Base-by-base conservation (phyloP, 371 early-diverging fungal species). In the Mortierella sp. region DNA sequence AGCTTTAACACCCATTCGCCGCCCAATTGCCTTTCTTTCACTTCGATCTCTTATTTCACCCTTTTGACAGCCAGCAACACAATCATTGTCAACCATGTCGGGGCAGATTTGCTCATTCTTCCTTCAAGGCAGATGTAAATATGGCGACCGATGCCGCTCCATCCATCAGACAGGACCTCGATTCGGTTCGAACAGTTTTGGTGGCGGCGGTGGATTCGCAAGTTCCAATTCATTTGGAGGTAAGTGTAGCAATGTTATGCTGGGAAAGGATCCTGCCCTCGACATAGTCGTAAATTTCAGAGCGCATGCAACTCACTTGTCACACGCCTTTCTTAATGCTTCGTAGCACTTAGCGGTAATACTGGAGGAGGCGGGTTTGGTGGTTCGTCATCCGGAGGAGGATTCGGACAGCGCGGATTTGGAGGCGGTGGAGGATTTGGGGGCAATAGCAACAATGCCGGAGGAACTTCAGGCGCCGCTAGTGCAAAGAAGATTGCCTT, bases 141-240 rank as follows among this genome's bases (percentile, higher is more conserved):
- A 70, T 3, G 88, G 88, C 26, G 81, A 65, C 54, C 67, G 55
- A 28, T 87, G 88, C 56, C 81, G 66, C 17, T 79, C 78, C 58
- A 76, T 80, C 39, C 88, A 87, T 53, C 69, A 42, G 32, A 61
- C 44, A 12, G 64, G 61, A 4, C 21, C 41, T 7, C 49, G 50
- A 48, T 68, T 73, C 46, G 68, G 75, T 19, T 50, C 66, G 6
- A 48, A 48, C 12, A 34, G 58, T 37, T 68, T 59, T 51, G 67
- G 72, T 19, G 55, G 73, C 9, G 47, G 60, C 17, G 67, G 64
- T 21, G 67, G 68, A 6, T 62, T 59, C 47, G 39, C 68, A 14
- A 58, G 27, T 28, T 53, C 60, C 14, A 73, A 73, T 32, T 73
- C 75, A 3, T 73, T 73, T 31, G 49, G 55, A 46, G 75, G 75